Evolutionary conservation across 78 protist species (phyloP), one percentile per base, ranked within the genome.

Genomic region (Dictyostelium capitatum): DNA sequence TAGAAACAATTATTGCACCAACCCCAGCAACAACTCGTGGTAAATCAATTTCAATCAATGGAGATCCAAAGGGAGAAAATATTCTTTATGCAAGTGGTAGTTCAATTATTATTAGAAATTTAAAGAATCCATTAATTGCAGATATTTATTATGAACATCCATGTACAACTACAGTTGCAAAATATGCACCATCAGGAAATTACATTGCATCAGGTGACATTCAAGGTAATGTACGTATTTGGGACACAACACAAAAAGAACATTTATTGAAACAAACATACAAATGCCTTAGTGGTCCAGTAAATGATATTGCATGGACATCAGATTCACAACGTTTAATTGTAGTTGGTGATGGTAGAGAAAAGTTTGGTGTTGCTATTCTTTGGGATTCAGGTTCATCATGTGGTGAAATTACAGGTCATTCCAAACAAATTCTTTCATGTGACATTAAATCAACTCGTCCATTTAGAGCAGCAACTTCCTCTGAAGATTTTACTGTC

Each of bases 311-410:
- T 32, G 96, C 87, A 11, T 99, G 99, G 99, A 78, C 97, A 4
- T 87, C 80, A 11, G 99, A 99, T 90, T 82, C 80, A 89, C 85
- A 98, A 83, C 97, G 99, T 90, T 64, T 99, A 19, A 79, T 95
- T 28, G 98, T 80, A 23, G 99, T 95, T 59, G 99, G 99, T 41
- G 99, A 98, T 19, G 99, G 99, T 67, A 48, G 82, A 32, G 99
- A 96, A 64, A 10, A 28, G 70, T 97, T 56, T 50, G 97, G 95
- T 67, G 77, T 43, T n/a, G 89, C 82, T 57, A 62, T 98, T 96
- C 47, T 92, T 37, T 90, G 59, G 80, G 98, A 98, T 81, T 46
- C 97, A 23, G 99, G 99, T 28, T 70, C 98, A 14, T 37, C 89
- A 6, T 96, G 96, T 48, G 99, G 99, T n/a, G 94, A 80, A 48